Percentiles rank a stretch among this genome's conserved stretches.
phyloP scores from a whole-genome alignment of 768 basidiomycete species.

The Wakefieldia striispora region DNA sequence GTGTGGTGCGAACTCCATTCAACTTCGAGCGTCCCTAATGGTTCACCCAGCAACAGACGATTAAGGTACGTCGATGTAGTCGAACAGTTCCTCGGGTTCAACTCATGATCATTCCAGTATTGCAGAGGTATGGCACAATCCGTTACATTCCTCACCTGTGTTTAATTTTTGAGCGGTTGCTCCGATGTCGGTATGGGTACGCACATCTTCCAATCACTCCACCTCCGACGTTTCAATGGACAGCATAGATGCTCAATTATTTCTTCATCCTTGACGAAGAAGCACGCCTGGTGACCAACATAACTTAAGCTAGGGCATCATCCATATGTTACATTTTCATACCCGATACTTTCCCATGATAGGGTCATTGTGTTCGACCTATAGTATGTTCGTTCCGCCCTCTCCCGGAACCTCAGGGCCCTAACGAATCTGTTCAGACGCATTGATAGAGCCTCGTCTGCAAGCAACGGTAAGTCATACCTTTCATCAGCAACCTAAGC shows the following conservation, averaged over 20 bases:
- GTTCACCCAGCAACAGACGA: conserved; percentile 7
- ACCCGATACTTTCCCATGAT: conserved; percentile 11
- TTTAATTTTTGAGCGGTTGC: background rate
- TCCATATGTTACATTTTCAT: conserved; percentile 7
- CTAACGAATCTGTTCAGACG: background rate
- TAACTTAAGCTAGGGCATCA: conserved; percentile 8
- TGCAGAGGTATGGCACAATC: no score
- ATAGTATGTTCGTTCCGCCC: conserved; percentile 1
- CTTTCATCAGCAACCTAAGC: background rate
- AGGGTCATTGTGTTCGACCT: conserved; percentile 1
- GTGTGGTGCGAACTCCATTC: no score
- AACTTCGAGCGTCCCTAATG: background rate
- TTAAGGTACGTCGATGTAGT: conserved; percentile 1
- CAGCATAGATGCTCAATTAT: conserved; percentile 7
- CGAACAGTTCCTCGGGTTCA: no score
- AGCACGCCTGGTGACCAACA: conserved; percentile 3
- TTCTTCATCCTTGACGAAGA: conserved; percentile 12
- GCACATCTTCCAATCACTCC: background rate
- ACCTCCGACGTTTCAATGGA: background rate
- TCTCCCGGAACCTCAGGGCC: background rate
- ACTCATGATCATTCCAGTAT: no score
- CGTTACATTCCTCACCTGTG: no score
- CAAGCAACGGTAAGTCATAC: background rate
- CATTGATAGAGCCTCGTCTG: background rate
- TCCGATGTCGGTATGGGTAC: conserved; percentile 11